These are phyloP conservation scores for Centrapalus pauciflorus DNA, from an alignment of 129 eudicot genomes.

Conservation along the genomic window DNA sequence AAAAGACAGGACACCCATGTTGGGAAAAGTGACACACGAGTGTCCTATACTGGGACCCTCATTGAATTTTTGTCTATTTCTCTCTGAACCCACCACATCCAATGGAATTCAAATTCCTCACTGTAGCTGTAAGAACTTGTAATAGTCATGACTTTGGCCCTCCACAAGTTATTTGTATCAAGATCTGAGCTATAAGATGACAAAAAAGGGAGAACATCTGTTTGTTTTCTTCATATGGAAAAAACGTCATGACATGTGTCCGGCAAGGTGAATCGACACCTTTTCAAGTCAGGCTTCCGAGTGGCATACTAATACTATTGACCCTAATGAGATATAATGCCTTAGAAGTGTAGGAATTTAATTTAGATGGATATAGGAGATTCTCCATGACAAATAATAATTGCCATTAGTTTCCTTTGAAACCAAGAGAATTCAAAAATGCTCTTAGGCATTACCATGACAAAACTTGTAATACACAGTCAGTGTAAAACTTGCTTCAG, in stretches of 20 bases:
- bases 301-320: no score
- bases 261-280: no score
- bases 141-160: no score
- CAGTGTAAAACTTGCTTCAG: background rate
- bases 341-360: no score
- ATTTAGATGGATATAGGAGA: no score
- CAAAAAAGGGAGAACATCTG: no score
- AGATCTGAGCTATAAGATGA: no score
- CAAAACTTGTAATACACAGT: background rate
- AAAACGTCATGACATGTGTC: no score
- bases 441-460: background rate
- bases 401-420: background rate
- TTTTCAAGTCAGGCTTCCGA: no score
- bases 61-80: constrained; percentile 47
- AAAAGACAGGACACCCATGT: constrained; percentile 41
- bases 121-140: background rate
- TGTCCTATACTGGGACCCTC: constrained; percentile 47
- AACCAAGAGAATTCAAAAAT: background rate
- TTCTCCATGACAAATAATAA: background rate
- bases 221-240: no score
- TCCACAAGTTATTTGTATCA: no score
- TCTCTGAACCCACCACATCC: constrained; percentile 5
- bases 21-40: constrained; percentile 39
- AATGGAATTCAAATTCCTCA: constrained; percentile 10
- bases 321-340: no score